Evolutionary conservation across 768 basidiomycete species (phyloP), one percentile per base, ranked within the genome.

Genomic region (Leccinum arenicola): DNA sequence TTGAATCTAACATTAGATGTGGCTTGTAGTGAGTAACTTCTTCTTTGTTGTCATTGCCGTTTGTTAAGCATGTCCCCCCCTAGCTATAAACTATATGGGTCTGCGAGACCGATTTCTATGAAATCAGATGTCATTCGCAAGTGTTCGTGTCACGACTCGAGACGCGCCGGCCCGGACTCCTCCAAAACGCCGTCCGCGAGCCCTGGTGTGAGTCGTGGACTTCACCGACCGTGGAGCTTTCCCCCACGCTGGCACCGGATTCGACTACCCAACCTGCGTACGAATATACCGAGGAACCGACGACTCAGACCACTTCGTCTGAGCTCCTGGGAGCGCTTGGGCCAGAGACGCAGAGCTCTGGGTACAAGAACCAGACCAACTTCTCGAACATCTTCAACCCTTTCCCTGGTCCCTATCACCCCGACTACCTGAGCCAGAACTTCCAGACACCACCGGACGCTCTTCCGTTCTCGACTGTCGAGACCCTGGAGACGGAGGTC

Each of bases 81-180:
- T 54, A 83, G 82, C 68, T 91, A 90, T 75, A 93, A 93, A 71
- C 77, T 93, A 3, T 91, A 93, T 70, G 91, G 92, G 17, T 87
- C 91, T 19, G 86, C 88, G 2, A 86, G 92, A 29, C 92, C 92
- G 2, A 91, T 93, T 61, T 91, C 89, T 8, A 93, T 94, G 91
- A 93, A 93, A 71, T 92, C 90, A 6, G 92, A 93, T 62, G 86
- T 92, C 36, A 91, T 94, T 64, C 88, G 91, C 61, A 93, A 93
- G 69, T 87, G 92, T 43, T 90, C 91, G 2, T 80, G 91, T 1
- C 90, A 92, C 64, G 91, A 93, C 60, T 86, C 88, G 19, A 83
- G 89, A 36, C 82, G 87, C 19, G 65, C 76, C 55, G 81, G 81
- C 15, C 76, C 75, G 60, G 78, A 76, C 47, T 70, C 77, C 21